Evolutionary conservation across 495 filamentous ascomycete species (phyloP).

Genomic region (Tuber microsphaerosporum): DNA sequence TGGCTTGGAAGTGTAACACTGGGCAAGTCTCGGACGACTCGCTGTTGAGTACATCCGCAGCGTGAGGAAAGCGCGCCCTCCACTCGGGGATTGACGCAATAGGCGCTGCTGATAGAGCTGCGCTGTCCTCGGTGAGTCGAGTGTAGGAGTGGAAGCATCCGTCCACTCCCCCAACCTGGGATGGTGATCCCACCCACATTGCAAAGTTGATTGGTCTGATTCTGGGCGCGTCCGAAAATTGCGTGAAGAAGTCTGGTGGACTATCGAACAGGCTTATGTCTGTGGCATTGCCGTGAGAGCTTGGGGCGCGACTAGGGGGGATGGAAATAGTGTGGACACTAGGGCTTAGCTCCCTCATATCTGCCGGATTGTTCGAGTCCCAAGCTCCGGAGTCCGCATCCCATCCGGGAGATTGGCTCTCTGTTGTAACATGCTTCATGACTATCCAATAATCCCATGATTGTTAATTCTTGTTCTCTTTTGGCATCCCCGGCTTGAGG

Average conservation of each 20-base stretch:
- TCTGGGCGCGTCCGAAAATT: slow-evolving; percentile 21
- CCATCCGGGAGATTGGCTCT: slow-evolving; percentile 32
- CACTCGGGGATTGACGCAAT: slow-evolving; percentile 31
- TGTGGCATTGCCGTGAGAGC: slow-evolving; percentile 5
- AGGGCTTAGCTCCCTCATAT: slow-evolving; percentile 22
- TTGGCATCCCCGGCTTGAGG: slow-evolving; percentile 8
- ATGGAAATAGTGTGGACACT: background rate
- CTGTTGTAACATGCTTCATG: slow-evolving; percentile 40
- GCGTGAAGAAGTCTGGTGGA: slow-evolving; percentile 23
- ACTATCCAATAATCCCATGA: slow-evolving; percentile 18
- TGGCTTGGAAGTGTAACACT: slow-evolving; percentile 34
- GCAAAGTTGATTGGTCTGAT: slow-evolving; percentile 31
- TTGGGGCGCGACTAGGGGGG: slow-evolving; percentile 8
- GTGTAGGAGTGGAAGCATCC: slow-evolving; percentile 40
- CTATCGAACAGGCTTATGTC: slow-evolving; percentile 16
- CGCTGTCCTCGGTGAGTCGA: slow-evolving; percentile 25
- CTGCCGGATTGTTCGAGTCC: slow-evolving; percentile 17
- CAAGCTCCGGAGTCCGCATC: slow-evolving; percentile 28
- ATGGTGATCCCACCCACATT: slow-evolving; percentile 37
- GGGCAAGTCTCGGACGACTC: slow-evolving; percentile 25
- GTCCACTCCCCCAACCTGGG: slow-evolving; percentile 24
- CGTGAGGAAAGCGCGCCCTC: slow-evolving; percentile 35
- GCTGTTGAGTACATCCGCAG: slow-evolving; percentile 30
- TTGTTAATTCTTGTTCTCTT: background rate
- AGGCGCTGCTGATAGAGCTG: slow-evolving; percentile 18